A percentile compares a stretch with the other conserved stretches of the same genome.
Conservation (phyloP, 805 yeast genomes). For the Candida ortonii region DNA sequence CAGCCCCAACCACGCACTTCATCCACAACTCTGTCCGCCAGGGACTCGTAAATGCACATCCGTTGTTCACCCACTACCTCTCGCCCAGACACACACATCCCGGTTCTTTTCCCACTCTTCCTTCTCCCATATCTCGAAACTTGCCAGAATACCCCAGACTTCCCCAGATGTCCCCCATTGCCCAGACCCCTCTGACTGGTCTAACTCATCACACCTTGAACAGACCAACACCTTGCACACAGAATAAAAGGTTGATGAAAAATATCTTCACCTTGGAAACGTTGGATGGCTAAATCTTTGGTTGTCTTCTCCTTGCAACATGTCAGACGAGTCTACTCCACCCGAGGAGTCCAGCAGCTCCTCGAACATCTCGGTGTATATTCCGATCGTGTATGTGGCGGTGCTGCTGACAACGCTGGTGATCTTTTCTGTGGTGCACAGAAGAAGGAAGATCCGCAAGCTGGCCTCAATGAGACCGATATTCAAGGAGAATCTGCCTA, state of each 20-base stretch:
- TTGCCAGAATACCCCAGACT: background rate
- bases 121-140: background rate
- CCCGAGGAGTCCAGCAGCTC: constrained; percentile 21
- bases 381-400: constrained; percentile 75
- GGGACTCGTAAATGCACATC: no score
- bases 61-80: no score
- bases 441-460: constrained; percentile 51
- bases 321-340: constrained; percentile 18
- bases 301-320: constrained; percentile 2
- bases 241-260: no score
- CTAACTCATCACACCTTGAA: no score
- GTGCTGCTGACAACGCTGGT: constrained; percentile 64
- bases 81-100: no score
- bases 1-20: no score
- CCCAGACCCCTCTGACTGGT: background rate
- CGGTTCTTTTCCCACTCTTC: no score
- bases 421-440: constrained; percentile 66
- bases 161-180: background rate
- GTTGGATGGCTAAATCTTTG: no score
- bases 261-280: no score
- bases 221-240: background rate
- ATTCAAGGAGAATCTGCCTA: constrained; percentile 65
- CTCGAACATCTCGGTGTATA: constrained; percentile 52
- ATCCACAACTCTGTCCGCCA: no score
- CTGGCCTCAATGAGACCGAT: constrained; percentile 65